A percentile compares a stretch with the other conserved stretches of the same genome.
These are phyloP conservation scores for Cinnamomum chago DNA, from an alignment of 164 flowering plant species.

Conservation along the genomic window DNA sequence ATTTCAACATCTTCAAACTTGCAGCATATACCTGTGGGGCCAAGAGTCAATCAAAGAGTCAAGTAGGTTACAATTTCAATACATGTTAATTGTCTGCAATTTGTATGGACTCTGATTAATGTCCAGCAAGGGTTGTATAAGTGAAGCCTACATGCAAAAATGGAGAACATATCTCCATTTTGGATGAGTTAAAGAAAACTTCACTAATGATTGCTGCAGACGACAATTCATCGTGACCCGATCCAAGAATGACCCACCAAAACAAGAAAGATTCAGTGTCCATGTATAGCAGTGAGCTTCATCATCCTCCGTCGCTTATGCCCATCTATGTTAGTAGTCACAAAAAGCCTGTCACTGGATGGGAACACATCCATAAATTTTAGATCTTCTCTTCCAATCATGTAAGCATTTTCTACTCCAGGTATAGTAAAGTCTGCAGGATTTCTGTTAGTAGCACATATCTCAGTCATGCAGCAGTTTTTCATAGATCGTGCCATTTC, in stretches of 20 bases:
- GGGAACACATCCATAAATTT: conserved; percentile 18
- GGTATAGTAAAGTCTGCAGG: conserved; percentile 76
- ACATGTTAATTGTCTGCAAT: background rate
- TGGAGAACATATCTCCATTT: background rate
- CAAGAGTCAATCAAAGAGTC: background rate
- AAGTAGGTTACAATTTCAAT: background rate
- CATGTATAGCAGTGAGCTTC: conserved; percentile 27
- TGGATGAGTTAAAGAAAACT: background rate
- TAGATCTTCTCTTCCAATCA: conserved; percentile 41
- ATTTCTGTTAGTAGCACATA: conserved; percentile 60
- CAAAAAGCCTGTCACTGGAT: conserved; percentile 11
- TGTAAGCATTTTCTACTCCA: conserved; percentile 48
- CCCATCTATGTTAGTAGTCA: conserved; percentile 11
- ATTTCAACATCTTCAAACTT: background rate
- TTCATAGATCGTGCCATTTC: conserved; percentile 4
- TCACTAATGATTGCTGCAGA: background rate
- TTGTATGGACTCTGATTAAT: no score
- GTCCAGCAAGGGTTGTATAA: background rate
- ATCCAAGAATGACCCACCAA: background rate
- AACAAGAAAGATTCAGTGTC: conserved; percentile 1
- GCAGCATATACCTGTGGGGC: background rate
- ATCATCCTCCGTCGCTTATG: conserved; percentile 27
- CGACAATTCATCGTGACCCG: background rate
- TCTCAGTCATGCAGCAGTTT: conserved; percentile 14
- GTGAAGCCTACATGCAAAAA: background rate